Percentiles rank a stretch among this genome's conserved stretches.
Conservation (phyloP, 257 asterid genomes). For the Agastache rugosa region DNA sequence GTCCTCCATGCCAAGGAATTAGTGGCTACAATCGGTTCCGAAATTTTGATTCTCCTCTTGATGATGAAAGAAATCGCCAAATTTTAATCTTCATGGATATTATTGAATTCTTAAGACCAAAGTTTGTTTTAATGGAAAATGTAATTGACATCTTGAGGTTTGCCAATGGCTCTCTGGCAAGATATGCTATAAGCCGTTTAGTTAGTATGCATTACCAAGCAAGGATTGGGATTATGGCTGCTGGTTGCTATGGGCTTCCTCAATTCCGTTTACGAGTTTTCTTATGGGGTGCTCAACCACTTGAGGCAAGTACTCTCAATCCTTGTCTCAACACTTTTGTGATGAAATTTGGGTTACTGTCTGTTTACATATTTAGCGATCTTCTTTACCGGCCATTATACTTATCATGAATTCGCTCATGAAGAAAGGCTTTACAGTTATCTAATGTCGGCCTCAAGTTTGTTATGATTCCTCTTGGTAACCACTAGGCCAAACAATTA, state of each 20-base stretch:
- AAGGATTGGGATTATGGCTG: constrained; percentile 66
- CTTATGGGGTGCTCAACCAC: constrained; percentile 58
- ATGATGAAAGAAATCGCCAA: constrained; percentile 53
- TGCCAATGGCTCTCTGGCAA: constrained; percentile 55
- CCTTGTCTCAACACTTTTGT: not conserved
- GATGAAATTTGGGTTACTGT: not conserved
- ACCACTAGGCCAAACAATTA: constrained; percentile 5
- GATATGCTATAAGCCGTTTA: constrained; percentile 58
- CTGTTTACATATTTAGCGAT: not conserved
- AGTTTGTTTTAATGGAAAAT: constrained; percentile 60
- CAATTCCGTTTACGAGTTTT: constrained; percentile 60
- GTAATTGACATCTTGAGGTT: constrained; percentile 59
- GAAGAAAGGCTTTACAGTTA: constrained; percentile 17
- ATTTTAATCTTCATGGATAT: constrained; percentile 56
- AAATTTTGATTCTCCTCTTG: constrained; percentile 54
- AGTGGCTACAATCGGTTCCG: constrained; percentile 66
- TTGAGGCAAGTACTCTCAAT: constrained; percentile 46
- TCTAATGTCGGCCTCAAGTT: constrained; percentile 11
- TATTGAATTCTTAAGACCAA: constrained; percentile 57
- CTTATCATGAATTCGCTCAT: not conserved
- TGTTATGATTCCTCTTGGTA: constrained; percentile 3
- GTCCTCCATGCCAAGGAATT: constrained; percentile 68
- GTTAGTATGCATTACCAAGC: constrained; percentile 58
- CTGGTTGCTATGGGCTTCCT: constrained; percentile 64
- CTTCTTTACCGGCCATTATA: constrained; percentile 8